Percentiles rank a stretch among this genome's conserved stretches.
These are phyloP conservation scores for Lotus japonicus DNA, from an alignment of 306 rosid genomes.

Conservation along the genomic window DNA sequence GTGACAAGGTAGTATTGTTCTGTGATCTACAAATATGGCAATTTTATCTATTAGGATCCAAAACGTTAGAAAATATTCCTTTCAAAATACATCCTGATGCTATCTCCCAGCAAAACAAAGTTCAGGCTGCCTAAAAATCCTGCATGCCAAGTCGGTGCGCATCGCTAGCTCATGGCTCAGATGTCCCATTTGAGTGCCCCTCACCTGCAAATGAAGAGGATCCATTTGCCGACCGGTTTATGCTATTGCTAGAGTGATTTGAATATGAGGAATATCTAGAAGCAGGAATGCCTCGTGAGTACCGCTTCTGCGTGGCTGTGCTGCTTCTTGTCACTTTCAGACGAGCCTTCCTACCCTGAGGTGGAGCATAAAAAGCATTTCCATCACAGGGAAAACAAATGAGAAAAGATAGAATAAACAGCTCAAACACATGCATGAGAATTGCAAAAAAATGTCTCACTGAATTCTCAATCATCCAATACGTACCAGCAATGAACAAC, in stretches of 20 bases:
- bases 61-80: not conserved
- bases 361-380: not conserved
- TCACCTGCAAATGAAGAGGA: constrained; percentile 53
- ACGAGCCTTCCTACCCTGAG: constrained; percentile 97
- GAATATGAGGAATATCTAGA: constrained; percentile 37
- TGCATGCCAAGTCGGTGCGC: constrained; percentile 7
- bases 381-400: not conserved
- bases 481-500: too few relatives aligned
- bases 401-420: not conserved
- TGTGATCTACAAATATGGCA: not conserved
- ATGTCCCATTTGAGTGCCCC: constrained; percentile 69
- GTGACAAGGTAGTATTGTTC: not conserved
- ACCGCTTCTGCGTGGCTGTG: constrained; percentile 70
- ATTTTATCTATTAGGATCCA: not conserved
- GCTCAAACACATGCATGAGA: not conserved
- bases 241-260: constrained; percentile 38
- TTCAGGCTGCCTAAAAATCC: constrained; percentile 5
- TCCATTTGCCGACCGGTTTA: constrained; percentile 72
- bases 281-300: constrained; percentile 61
- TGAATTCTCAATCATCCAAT: too few relatives aligned
- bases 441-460: too few relatives aligned
- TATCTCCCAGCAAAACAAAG: not conserved
- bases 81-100: not conserved
- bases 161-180: constrained; percentile 41
- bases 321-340: constrained; percentile 84